phyloP scores from a whole-genome alignment of 768 basidiomycete species.

The Lentinula sp. region DNA sequence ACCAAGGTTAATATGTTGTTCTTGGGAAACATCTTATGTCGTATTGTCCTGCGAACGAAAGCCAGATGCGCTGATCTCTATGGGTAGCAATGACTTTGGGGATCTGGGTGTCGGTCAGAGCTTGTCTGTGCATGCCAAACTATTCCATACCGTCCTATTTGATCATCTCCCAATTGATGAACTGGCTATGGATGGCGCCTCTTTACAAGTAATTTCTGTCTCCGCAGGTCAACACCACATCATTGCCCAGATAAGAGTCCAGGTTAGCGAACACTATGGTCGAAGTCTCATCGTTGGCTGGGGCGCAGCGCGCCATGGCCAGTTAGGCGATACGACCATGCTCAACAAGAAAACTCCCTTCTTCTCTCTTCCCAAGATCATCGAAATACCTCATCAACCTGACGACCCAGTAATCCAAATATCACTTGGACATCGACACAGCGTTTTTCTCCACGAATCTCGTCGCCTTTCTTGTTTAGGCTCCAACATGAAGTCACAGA shows the following conservation, averaged over 20 bases:
- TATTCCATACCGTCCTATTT: slow-evolving; percentile 38
- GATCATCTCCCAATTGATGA: slow-evolving; percentile 27
- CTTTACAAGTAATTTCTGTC: slow-evolving; percentile 36
- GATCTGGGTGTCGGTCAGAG: slow-evolving; percentile 57
- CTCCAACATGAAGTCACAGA: slow-evolving; percentile 66
- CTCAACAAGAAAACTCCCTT: slow-evolving; percentile 17
- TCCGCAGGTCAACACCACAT: slow-evolving; percentile 71
- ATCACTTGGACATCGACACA: slow-evolving; percentile 38
- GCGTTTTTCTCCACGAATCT: slow-evolving; percentile 50
- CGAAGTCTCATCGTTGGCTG: slow-evolving; percentile 54
- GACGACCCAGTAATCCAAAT: slow-evolving; percentile 25
- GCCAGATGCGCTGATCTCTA: slow-evolving; percentile 58
- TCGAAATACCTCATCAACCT: slow-evolving; percentile 17
- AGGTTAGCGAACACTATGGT: slow-evolving; percentile 12
- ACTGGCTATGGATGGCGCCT: slow-evolving; percentile 13
- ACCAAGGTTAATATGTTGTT: slow-evolving; percentile 47
- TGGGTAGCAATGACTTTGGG: slow-evolving; percentile 85
- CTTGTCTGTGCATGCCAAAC: slow-evolving; percentile 9
- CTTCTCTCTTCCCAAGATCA: slow-evolving; percentile 24
- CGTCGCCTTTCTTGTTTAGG: slow-evolving; percentile 53
- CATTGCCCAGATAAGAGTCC: slow-evolving; percentile 35
- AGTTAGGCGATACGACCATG: slow-evolving; percentile 48
- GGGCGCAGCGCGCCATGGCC: slow-evolving; percentile 83
- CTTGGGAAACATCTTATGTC: slow-evolving; percentile 84
- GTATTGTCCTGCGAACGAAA: slow-evolving; percentile 40